Base-by-base conservation (phyloP, 2,329 filamentous ascomycete species). In the Cladorrhinum sp. region DNA sequence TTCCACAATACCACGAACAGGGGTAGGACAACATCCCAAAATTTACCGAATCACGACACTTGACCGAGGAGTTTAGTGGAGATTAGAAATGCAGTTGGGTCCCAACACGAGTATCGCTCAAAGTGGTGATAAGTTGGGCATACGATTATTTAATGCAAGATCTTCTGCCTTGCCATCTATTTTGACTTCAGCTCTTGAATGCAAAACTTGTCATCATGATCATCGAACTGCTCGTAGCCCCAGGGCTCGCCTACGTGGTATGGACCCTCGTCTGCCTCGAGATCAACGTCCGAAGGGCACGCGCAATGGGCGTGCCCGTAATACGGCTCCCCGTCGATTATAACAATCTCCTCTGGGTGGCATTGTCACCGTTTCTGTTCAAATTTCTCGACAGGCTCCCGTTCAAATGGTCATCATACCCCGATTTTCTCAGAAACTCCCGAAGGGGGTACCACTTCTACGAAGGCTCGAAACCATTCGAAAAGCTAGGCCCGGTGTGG, bases 321-420 rank as follows among this genome's bases (percentile, higher is more conserved):
- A 69, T 70, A 12, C 24, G 74, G 36, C 69, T 74, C 7, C 71
- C 69, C 16, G 67, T 75, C 57, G 67, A 65, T 55, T 71, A 66
- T 6, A 57, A 66, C 24, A 74, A 75, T 22, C 67, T 69, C 1
- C 61, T 74, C 16, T 75, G 73, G 73, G 27, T 62, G 2, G 55
- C 73, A 0, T 18, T 71, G 0, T 70, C 25, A 72, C 50, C 59
- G 67, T 29, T 29, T 10, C 25, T 29, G 5, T 29, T 29, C n/a
- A 63, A 64, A 18, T 63, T 73, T 1, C 36, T 70, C 0, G 38
- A 64, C 9, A 62, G 57, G 3, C 52, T 72, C 1, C 67, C 68
- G 25, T 29, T 29, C 25, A 10, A 29, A 10, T 29, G 2, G 69
- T 66, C 5, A n/a, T 48, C 13, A 45, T 69, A 71, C 16, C 71